Evolutionary conservation across 2,329 filamentous ascomycete species (phyloP), one percentile per base, ranked within the genome.

Genomic region (Botrytis byssoidea): DNA sequence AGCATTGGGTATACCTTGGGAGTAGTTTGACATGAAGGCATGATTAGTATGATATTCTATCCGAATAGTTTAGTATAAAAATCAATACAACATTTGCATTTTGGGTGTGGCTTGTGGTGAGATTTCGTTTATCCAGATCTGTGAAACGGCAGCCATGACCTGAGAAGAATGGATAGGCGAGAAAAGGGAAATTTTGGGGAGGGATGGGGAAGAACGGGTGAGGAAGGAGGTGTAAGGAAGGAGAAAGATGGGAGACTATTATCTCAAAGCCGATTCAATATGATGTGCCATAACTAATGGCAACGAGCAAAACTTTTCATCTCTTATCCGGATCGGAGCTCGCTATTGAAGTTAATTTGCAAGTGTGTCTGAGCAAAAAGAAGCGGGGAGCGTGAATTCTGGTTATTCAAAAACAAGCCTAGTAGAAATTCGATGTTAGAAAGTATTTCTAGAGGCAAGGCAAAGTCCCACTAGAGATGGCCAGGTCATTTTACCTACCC

Each of bases 1-100:
- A 5, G 61, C 40, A 63, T 65, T 59, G 35, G 65, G 46, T n/a
- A 67, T 67, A 64, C 61, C 61, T 64, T 44, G 61, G 37, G 37
- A 29, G n/a, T 8, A n/a, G 16, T 20, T 64, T 44, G 8, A 5
- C n/a, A 40, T 64, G 16, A 42, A 9, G 8, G 40, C 20, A 29
- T 20, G 7, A 37, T 37, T 9, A 8, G n/a, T 20, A 29, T 12
- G 12, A 37, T 37, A n/a, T 37, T 61, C 4, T 29, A 32, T 18
- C 25, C n/a, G 3, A 64, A 44, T 42, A 42, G 10, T n/a, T 64
- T 42, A 64, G 7, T 1, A 40, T 32, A 44, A 8, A 18, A 64
- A 64, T n/a, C 5, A 44, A 42, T 20, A 44, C 4, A 29, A 64
- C 18, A 20, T 44, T 64, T 32, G 42, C 9, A 44, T 40, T 44